Evolutionary conservation across 192 early-diverging fungal genomes (phyloP).

Genomic region (Podila epicladia): DNA sequence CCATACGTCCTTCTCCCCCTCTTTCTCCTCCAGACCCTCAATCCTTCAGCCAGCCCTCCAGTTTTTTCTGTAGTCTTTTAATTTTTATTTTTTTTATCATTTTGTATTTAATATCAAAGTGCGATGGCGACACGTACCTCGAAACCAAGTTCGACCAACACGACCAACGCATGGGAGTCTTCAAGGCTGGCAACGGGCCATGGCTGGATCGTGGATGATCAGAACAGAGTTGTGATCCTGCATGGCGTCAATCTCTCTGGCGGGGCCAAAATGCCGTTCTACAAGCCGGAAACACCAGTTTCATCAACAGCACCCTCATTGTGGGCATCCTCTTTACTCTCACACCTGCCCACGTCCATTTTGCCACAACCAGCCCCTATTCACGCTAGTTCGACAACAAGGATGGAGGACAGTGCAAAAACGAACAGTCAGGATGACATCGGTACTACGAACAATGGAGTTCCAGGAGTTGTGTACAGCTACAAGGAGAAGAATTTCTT

Average conservation of each 20-base stretch:
- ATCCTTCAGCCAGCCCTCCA: neutral
- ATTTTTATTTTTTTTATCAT: neutral
- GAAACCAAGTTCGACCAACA: conserved; percentile 16
- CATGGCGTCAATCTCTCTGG: conserved; percentile 66
- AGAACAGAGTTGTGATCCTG: conserved; percentile 59
- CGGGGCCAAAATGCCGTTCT: conserved; percentile 63
- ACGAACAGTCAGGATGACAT: neutral
- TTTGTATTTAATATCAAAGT: neutral
- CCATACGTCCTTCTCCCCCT: neutral
- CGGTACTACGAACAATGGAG: neutral
- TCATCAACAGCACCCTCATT: neutral
- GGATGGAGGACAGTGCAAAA: neutral
- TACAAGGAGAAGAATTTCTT: conserved; percentile 58
- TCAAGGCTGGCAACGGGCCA: conserved; percentile 19
- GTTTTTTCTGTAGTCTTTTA: neutral
- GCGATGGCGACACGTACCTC: neutral
- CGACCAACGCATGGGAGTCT: conserved; percentile 38
- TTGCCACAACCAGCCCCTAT: neutral
- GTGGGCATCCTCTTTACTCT: neutral
- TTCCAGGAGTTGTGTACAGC: conserved; percentile 35
- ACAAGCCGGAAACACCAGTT: conserved; percentile 8
- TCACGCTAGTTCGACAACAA: neutral
- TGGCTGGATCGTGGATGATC: conserved; percentile 59
- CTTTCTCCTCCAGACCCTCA: neutral
- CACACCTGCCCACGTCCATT: too few relatives aligned